phyloP scores from a whole-genome alignment of 768 basidiomycete species.

The Rhodotorula kratochvilovae region DNA sequence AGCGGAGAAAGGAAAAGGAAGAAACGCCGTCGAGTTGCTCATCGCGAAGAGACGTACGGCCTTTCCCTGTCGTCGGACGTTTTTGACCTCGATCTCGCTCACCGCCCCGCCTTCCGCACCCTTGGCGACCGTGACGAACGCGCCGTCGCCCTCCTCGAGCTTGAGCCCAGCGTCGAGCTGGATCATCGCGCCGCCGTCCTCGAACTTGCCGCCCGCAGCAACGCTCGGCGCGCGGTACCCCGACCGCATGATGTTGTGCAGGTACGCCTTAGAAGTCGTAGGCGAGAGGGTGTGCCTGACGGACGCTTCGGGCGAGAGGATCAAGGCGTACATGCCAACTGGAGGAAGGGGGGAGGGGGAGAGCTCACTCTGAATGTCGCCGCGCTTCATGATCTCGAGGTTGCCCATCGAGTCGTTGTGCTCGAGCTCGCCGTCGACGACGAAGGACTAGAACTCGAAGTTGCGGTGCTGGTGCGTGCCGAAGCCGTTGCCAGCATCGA shows the following conservation, averaged over 20 bases:
- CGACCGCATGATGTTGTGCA: constrained; percentile 79
- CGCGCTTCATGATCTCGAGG: constrained; percentile 78
- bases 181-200: constrained; percentile 59
- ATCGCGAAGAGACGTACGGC: constrained; percentile 79
- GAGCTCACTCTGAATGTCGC: constrained; percentile 73
- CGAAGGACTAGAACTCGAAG: constrained; percentile 87
- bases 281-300: constrained; percentile 55
- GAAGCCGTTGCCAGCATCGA: constrained; percentile 69
- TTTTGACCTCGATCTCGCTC: constrained; percentile 52
- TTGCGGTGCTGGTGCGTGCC: constrained; percentile 57
- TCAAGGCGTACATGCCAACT: constrained; percentile 70
- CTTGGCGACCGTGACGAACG: constrained; percentile 59
- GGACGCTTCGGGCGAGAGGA: constrained; percentile 60
- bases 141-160: constrained; percentile 80
- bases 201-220: constrained; percentile 47
- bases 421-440: constrained; percentile 71
- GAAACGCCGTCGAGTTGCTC: constrained; percentile 17
- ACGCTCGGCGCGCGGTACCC: constrained; percentile 59
- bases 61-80: constrained; percentile 62
- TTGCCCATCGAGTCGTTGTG: constrained; percentile 91
- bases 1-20: too few species aligned
- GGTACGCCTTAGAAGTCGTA: constrained; percentile 61
- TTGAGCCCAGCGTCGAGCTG: constrained; percentile 55
- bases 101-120: constrained; percentile 40
- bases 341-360: constrained; percentile 46